Percentiles rank a stretch among this genome's conserved stretches.
phyloP scores from a whole-genome alignment of 306 rosid species.

The Styphnolobium japonicum region DNA sequence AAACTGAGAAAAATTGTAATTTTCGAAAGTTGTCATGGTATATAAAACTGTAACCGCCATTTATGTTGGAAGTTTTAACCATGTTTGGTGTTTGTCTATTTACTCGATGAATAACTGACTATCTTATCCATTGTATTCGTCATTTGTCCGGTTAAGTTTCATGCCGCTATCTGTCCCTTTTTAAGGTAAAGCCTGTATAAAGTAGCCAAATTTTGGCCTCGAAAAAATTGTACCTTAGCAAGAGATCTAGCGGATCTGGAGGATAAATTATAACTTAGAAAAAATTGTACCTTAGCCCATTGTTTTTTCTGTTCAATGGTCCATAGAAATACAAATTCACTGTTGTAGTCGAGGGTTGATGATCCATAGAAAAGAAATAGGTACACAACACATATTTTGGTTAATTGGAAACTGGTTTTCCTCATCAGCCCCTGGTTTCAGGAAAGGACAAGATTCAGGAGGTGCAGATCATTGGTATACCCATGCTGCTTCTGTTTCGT shows the following conservation, averaged over 20 bases:
- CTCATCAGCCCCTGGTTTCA: constrained; percentile 41
- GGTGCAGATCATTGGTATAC: not conserved
- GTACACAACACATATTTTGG: not conserved
- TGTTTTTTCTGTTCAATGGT: constrained; percentile 21
- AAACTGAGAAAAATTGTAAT: not conserved
- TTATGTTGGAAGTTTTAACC: not conserved
- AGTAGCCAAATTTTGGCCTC: not conserved
- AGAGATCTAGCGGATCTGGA: not conserved
- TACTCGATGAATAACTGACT: not conserved
- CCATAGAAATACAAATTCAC: constrained; percentile 24
- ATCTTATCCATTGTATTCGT: not conserved
- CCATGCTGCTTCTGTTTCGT: not conserved
- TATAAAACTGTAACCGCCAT: not conserved
- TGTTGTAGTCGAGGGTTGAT: not conserved
- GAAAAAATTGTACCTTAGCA: not conserved
- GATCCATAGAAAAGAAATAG: not conserved
- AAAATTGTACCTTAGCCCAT: constrained; percentile 28
- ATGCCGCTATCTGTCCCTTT: not conserved
- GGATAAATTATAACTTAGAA: too few species aligned
- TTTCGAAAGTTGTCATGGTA: not conserved
- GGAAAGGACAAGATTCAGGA: not conserved
- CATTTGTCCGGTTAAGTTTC: not conserved
- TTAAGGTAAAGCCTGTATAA: not conserved
- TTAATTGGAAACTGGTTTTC: constrained; percentile 25
- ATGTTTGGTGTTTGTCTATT: not conserved